These are phyloP conservation scores for Ploettnerulaceae sp. DNA, from an alignment of 2,329 filamentous ascomycete species.

Conservation along the genomic window DNA sequence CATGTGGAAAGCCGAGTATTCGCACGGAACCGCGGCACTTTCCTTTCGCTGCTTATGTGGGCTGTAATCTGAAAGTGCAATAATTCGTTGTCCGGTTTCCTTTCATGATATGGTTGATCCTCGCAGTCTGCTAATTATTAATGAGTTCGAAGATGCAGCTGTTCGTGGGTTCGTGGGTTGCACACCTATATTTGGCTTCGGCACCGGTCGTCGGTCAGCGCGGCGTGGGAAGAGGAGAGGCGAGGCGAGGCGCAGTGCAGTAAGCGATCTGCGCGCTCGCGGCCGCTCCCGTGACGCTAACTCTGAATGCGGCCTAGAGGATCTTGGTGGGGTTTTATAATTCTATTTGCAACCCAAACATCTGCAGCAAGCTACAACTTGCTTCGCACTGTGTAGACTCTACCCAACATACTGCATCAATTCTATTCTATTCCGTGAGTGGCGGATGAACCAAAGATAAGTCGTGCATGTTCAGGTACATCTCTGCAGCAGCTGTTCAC, in stretches of 20 bases:
- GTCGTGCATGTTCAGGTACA: not conserved
- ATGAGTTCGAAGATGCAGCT: not conserved
- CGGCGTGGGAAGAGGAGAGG: slow-evolving; percentile 1
- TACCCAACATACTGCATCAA: not conserved
- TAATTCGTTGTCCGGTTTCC: too few species aligned
- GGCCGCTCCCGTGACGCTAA: not conserved
- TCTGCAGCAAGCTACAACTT: too few species aligned
- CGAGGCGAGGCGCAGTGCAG: too few species aligned
- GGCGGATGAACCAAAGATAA: slow-evolving; percentile 4
- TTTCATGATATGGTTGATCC: too few species aligned
- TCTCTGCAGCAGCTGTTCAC: not conserved
- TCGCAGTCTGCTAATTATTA: not conserved
- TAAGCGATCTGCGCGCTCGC: slow-evolving; percentile 2
- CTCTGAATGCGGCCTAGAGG: not conserved
- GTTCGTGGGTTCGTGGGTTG: slow-evolving; percentile 1
- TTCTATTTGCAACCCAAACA: slow-evolving; percentile 6
- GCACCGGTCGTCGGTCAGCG: not conserved
- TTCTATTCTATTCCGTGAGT: not conserved
- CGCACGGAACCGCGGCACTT: not conserved
- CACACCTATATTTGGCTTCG: too few species aligned
- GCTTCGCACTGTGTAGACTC: too few species aligned
- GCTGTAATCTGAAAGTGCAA: too few species aligned
- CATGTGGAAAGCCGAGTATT: not conserved
- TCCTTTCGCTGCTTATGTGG: not conserved
- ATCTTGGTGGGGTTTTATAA: not conserved